Evolutionary conservation across 495 filamentous ascomycete species (phyloP).

Genomic region (Thermothielavioides terrestris): DNA sequence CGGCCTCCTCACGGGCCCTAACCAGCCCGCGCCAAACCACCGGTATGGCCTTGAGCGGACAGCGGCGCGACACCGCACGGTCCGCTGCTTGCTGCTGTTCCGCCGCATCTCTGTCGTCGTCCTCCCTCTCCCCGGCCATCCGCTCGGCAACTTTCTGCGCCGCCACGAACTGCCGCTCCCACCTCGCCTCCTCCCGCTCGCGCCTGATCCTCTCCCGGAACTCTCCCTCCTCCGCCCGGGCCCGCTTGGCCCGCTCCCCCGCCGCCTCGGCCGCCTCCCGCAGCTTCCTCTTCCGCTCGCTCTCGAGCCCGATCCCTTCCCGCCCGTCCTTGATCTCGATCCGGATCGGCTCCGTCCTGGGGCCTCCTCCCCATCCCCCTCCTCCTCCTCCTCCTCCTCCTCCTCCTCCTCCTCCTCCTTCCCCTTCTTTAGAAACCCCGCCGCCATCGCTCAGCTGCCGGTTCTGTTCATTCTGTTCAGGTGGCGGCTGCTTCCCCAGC

Average conservation of each 20-base stretch:
- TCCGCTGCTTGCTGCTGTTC: slow-evolving; percentile 6
- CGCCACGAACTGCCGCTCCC: slow-evolving; percentile 57
- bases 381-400: neutral
- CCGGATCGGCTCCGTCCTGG: slow-evolving; percentile 54
- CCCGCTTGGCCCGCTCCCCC: slow-evolving; percentile 47
- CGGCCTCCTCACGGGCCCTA: slow-evolving; percentile 56
- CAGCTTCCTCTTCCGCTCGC: slow-evolving; percentile 73
- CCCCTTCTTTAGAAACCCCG: no score
- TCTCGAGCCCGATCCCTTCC: slow-evolving; percentile 79
- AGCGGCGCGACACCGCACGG: slow-evolving; percentile 25
- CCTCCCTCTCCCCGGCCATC: slow-evolving; percentile 47
- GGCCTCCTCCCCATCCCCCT: neutral
- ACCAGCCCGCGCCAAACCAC: slow-evolving; percentile 73
- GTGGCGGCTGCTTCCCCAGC: slow-evolving; percentile 40
- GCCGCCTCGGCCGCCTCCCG: slow-evolving; percentile 51
- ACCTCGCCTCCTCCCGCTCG: slow-evolving; percentile 62
- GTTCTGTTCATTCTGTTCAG: neutral
- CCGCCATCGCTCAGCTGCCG: no score
- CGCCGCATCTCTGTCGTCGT: neutral
- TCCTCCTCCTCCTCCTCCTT: slow-evolving; percentile 12
- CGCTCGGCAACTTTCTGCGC: slow-evolving; percentile 78
- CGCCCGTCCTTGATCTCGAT: slow-evolving; percentile 68
- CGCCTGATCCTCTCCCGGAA: slow-evolving; percentile 65
- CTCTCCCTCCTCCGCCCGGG: slow-evolving; percentile 61
- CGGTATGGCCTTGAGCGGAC: slow-evolving; percentile 55